Conservation (phyloP, 306 rosid species). For the Notholithocarpus densiflorus region DNA sequence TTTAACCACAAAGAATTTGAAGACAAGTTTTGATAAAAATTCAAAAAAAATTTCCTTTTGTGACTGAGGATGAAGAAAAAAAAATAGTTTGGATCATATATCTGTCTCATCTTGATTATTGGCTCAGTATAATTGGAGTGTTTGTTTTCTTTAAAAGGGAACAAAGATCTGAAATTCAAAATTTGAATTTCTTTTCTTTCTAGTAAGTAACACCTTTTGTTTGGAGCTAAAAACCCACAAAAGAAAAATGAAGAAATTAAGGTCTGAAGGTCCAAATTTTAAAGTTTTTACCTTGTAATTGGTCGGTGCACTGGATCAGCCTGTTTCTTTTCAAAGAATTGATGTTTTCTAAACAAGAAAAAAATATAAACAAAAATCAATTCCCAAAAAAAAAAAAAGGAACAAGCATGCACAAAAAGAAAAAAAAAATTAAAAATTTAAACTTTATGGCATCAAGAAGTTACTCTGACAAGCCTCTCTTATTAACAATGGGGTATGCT, state of each 20-base stretch:
- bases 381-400: background rate
- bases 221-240: background rate
- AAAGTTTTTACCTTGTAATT: slow-evolving; percentile 79
- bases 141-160: background rate
- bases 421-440: background rate
- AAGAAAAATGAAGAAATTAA: background rate
- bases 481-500: slow-evolving; percentile 76
- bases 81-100: background rate
- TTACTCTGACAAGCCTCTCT: slow-evolving; percentile 75
- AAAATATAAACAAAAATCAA: slow-evolving; percentile 1
- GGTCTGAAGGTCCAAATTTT: slow-evolving; percentile 11
- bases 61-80: background rate
- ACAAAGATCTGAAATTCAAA: slow-evolving; percentile 2
- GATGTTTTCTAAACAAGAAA: slow-evolving; percentile 47
- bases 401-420: background rate
- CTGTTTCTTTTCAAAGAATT: slow-evolving; percentile 72
- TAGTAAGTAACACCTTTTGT: background rate
- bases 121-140: background rate
- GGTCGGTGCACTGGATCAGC: slow-evolving; percentile 89
- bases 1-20: background rate
- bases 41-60: background rate
- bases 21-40: background rate
- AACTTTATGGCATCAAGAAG: background rate
- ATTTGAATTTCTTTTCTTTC: slow-evolving; percentile 17
- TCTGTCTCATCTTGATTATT: background rate